phyloP scores from a whole-genome alignment of 106 monocot genomes.

The Platanthera guangdongensis region DNA sequence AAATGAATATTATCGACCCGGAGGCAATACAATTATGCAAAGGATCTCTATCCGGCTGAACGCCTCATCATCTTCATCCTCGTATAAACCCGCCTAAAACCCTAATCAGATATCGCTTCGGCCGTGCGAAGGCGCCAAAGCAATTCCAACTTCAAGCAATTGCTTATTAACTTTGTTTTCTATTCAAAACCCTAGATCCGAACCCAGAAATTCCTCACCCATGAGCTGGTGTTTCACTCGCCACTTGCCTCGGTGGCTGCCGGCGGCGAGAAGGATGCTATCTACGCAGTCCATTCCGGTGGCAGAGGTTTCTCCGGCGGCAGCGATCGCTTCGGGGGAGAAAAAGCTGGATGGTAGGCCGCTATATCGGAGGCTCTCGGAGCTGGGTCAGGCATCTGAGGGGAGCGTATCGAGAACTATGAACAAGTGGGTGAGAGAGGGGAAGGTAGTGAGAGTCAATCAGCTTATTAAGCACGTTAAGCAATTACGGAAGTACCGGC shows the following conservation, averaged over 20 bases:
- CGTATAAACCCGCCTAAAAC: too few species aligned
- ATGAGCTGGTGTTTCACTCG: background rate
- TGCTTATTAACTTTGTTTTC: too few species aligned
- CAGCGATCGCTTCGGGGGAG: background rate
- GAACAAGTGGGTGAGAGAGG: constrained; percentile 62
- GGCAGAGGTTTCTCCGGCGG: background rate
- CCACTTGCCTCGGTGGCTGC: background rate
- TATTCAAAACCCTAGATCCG: too few species aligned
- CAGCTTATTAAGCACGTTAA: constrained; percentile 39
- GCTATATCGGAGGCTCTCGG: constrained; percentile 44
- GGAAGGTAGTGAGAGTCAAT: constrained; percentile 16
- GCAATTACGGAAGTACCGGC: constrained; percentile 48
- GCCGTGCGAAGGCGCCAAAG: too few species aligned
- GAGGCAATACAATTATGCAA: too few species aligned
- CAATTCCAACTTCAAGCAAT: too few species aligned
- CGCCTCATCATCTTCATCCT: too few species aligned
- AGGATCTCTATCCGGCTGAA: too few species aligned
- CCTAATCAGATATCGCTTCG: too few species aligned
- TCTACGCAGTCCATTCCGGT: constrained; percentile 8
- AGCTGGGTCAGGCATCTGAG: constrained; percentile 32
- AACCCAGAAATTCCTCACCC: too few species aligned
- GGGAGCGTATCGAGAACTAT: constrained; percentile 51
- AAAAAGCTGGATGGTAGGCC: background rate
- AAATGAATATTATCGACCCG: too few species aligned
- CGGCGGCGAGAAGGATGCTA: constrained; percentile 17